phyloP scores from a whole-genome alignment of 257 asterid genomes.

The Solanum pennellii region DNA sequence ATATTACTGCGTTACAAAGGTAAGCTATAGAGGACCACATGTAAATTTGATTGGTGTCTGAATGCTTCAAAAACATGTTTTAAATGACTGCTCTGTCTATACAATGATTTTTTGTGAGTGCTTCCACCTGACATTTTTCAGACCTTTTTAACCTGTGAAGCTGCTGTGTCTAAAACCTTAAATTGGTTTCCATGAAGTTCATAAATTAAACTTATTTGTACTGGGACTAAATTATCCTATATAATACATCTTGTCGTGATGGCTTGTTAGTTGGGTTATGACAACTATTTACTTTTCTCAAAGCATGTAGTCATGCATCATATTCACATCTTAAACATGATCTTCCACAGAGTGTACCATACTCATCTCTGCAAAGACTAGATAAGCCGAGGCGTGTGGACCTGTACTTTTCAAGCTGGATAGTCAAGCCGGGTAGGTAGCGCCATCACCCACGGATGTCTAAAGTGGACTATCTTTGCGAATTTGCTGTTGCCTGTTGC shows the following conservation, averaged over 20 bases:
- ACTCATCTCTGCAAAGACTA: constrained; percentile 55
- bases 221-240: neutral
- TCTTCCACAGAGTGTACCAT: constrained; percentile 60
- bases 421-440: constrained; percentile 48
- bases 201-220: neutral
- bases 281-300: neutral
- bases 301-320: neutral
- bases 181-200: neutral
- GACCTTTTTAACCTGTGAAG: neutral
- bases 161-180: neutral
- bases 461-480: neutral
- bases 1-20: constrained; percentile 68
- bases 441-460: neutral
- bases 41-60: neutral
- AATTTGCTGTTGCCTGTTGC: neutral
- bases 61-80: neutral
- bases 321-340: neutral
- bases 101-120: neutral
- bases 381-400: constrained; percentile 91
- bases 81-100: neutral
- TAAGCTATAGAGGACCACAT: neutral
- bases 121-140: neutral
- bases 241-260: neutral
- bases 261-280: neutral
- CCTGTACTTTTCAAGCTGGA: constrained; percentile 91